Conservation (phyloP, 179 eudicot species). For the Spergularia azorica region DNA sequence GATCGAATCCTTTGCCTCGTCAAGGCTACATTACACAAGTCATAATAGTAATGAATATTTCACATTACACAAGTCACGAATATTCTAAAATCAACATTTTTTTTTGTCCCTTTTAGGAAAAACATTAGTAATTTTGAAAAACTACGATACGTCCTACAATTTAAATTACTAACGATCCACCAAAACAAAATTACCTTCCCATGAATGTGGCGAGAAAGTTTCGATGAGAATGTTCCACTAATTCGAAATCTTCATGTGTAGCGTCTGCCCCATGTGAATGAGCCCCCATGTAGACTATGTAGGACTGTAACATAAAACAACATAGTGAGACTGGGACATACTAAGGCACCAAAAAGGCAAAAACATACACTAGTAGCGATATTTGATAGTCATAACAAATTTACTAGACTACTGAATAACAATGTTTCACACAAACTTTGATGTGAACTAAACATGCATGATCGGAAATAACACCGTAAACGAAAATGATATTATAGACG, state of each 20-base stretch:
- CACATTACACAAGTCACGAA: no score
- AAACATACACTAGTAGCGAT: no score
- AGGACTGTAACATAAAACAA: constrained; percentile 37
- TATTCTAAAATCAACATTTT: no score
- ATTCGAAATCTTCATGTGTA: constrained; percentile 29
- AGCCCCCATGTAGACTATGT: constrained; percentile 70
- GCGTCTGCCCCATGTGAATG: constrained; percentile 47
- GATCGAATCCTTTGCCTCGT: constrained; percentile 64
- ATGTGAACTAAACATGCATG: background rate
- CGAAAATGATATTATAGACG: background rate
- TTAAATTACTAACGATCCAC: no score
- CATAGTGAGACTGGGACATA: no score
- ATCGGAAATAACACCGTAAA: background rate
- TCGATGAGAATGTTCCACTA: constrained; percentile 41
- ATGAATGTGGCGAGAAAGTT: constrained; percentile 52
- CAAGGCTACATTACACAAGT: constrained; percentile 21
- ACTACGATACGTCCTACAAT: no score
- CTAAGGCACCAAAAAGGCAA: no score
- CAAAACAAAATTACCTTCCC: constrained; percentile 56
- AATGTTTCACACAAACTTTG: background rate
- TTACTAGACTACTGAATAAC: background rate
- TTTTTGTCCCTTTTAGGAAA: no score
- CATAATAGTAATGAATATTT: no score
- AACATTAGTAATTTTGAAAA: no score
- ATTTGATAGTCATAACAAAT: no score